Conservation (phyloP, 2,329 filamentous ascomycete genomes). For the Curvularia spicifera region DNA sequence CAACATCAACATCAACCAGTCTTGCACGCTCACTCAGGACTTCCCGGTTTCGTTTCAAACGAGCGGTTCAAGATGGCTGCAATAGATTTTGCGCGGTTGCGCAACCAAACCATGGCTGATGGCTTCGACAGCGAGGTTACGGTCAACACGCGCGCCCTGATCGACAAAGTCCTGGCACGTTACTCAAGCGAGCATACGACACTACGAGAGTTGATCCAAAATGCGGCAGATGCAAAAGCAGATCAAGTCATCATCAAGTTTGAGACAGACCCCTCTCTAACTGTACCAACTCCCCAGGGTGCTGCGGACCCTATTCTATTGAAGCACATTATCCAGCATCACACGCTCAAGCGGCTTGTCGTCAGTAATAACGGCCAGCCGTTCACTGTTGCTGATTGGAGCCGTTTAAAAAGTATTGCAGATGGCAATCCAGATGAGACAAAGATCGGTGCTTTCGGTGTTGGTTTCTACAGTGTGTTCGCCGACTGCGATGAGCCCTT, state of each 20-base stretch:
- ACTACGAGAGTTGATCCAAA: slow-evolving; percentile 92
- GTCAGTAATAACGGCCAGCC: slow-evolving; percentile 91
- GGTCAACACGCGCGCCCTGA: slow-evolving; percentile 93
- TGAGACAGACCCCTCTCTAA: slow-evolving; percentile 85
- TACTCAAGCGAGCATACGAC: slow-evolving; percentile 94
- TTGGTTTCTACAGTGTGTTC: slow-evolving; percentile 98
- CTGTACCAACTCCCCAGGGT: slow-evolving; percentile 70
- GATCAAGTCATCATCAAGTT: slow-evolving; percentile 88
- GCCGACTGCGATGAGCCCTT: slow-evolving; percentile 98
- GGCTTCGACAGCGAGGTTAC: slow-evolving; percentile 97
- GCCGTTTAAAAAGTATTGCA: slow-evolving; percentile 91
- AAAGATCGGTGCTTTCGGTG: slow-evolving; percentile 97
- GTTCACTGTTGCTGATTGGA: slow-evolving; percentile 92
- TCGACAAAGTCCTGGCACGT: slow-evolving; percentile 95
- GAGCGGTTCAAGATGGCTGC: slow-evolving; percentile 35
- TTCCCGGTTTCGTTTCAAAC: not conserved
- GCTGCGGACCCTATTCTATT: slow-evolving; percentile 73
- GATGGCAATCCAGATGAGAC: slow-evolving; percentile 99
- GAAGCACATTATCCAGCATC: slow-evolving; percentile 82
- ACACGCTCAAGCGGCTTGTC: slow-evolving; percentile 84
- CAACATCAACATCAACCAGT: slow-evolving; percentile 7
- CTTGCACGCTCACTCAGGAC: not conserved
- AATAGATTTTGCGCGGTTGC: slow-evolving; percentile 69
- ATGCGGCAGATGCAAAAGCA: slow-evolving; percentile 95
- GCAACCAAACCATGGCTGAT: slow-evolving; percentile 85